These are phyloP conservation scores for Cytospora paraplurivora DNA, from an alignment of 2,329 filamentous ascomycete genomes.

Conservation along the genomic window DNA sequence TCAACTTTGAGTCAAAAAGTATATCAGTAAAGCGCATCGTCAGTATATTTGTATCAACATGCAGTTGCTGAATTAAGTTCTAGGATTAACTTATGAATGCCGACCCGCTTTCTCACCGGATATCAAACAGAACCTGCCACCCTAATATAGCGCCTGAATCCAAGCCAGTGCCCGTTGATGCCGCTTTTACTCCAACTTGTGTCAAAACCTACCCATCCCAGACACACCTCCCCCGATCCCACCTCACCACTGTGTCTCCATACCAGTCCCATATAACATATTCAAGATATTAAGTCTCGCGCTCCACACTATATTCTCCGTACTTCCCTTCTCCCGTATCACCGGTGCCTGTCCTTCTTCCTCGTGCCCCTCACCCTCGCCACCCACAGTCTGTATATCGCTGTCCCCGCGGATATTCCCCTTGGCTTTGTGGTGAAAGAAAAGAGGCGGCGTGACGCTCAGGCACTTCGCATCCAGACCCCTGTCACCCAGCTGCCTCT, in stretches of 20 bases:
- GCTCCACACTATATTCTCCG: slow-evolving; percentile 41
- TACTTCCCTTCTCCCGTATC: slow-evolving; percentile 37
- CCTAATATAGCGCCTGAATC: neutral
- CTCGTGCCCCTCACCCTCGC: slow-evolving; percentile 21
- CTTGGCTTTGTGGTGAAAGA: slow-evolving; percentile 39
- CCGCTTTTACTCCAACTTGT: slow-evolving; percentile 4
- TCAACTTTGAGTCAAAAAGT: neutral
- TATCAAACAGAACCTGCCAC: neutral
- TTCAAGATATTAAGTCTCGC: slow-evolving; percentile 39
- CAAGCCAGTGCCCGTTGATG: neutral
- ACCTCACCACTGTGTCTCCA: slow-evolving; percentile 35
- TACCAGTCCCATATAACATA: slow-evolving; percentile 35
- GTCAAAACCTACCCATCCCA: neutral
- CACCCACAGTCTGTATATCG: slow-evolving; percentile 35
- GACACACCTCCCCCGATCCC: neutral
- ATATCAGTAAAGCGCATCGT: neutral
- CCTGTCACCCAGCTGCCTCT: slow-evolving; percentile 28
- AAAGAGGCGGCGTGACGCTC: slow-evolving; percentile 39
- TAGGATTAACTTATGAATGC: neutral
- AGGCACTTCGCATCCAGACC: slow-evolving; percentile 39
- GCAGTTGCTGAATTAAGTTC: neutral
- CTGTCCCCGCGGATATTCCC: slow-evolving; percentile 35
- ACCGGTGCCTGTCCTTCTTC: slow-evolving; percentile 14
- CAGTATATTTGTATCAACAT: neutral
- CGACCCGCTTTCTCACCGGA: neutral